Evolutionary conservation across 164 flowering plant species (phyloP).

Genomic region (Amborella trichopoda): DNA sequence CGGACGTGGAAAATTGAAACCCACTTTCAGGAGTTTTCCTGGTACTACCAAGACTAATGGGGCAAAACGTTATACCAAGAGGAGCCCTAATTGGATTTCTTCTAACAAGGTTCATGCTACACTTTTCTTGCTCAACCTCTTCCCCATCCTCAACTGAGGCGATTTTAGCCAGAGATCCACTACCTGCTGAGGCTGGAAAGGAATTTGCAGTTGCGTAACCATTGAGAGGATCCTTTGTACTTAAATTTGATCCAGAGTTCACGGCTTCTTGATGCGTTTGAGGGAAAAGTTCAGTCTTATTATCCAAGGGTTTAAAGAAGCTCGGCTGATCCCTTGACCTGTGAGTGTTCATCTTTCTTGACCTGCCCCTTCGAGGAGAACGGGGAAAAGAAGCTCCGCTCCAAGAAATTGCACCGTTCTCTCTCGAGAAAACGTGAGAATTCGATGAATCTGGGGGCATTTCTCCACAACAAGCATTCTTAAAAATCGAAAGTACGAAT

Average conservation of each 20-base stretch:
- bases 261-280: neutral
- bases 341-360: slow-evolving; percentile 31
- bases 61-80: slow-evolving; percentile 34
- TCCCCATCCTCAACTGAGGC: slow-evolving; percentile 84
- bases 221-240: slow-evolving; percentile 40
- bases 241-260: neutral
- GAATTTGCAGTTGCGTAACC: too few species aligned
- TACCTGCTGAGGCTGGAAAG: slow-evolving; percentile 63
- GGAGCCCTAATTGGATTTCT: slow-evolving; percentile 79
- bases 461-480: slow-evolving; percentile 47
- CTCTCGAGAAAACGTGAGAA: neutral
- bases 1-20: slow-evolving; percentile 1
- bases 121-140: slow-evolving; percentile 72
- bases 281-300: slow-evolving; percentile 15
- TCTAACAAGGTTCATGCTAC: slow-evolving; percentile 63
- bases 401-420: neutral
- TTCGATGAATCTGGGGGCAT: slow-evolving; percentile 35
- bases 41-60: slow-evolving; percentile 22
- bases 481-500: slow-evolving; percentile 42
- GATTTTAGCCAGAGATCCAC: slow-evolving; percentile 59
- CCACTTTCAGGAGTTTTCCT: slow-evolving; percentile 26
- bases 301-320: slow-evolving; percentile 50
- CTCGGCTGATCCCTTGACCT: slow-evolving; percentile 43
- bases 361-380: slow-evolving; percentile 55
- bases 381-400: slow-evolving; percentile 32